Base-by-base conservation (phyloP, 2,329 filamentous ascomycete genomes). In the Didymella sp. region DNA sequence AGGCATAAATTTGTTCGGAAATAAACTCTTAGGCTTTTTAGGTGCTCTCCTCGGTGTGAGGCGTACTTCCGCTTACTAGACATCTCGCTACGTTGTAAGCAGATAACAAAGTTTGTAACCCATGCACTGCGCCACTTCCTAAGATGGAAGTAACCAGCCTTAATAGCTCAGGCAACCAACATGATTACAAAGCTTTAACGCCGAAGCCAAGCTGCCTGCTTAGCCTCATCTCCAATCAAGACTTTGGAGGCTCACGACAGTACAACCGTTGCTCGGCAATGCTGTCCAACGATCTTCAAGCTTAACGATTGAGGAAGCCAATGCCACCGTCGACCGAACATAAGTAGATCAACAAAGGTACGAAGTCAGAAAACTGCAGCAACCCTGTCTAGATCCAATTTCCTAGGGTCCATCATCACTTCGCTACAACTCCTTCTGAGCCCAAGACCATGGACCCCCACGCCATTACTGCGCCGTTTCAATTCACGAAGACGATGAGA, bases 401-500 rank as follows among this genome's bases (percentile, higher is more conserved):
- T n/a, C n/a, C n/a, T n/a, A n/a, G n/a, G n/a, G n/a, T n/a, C n/a
- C n/a, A n/a, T n/a, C n/a, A n/a, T n/a, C n/a, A n/a, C n/a, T n/a
- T n/a, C n/a, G n/a, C n/a, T 3, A 11, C n/a, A 19, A 37, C 8
- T 19, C 19, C 33, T 11, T 37, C n/a, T n/a, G n/a, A n/a, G n/a
- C n/a, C n/a, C n/a, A n/a, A n/a, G n/a, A 2, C 5, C 37, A 53
- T 53, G 51, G 43, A 53, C 21, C 17, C 51, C 7, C 24, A 63
- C 38, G 62, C 60, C 4, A 54, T 65, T 25, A 67, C 60, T 6
- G 25, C 40, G 17, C 62, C 61, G 22, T 59, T 51, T 41, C 66
- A 67, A 42, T 44, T 62, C 28, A 68, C 64, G 19, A 63, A 66
- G 46, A 25, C 46, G 37, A 31, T 64, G 21, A 63, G 44, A 44